Evolutionary conservation across 2,329 filamentous ascomycete genomes (phyloP), one percentile per base, ranked within the genome.

Genomic region (Aureobasidium mangrovei): DNA sequence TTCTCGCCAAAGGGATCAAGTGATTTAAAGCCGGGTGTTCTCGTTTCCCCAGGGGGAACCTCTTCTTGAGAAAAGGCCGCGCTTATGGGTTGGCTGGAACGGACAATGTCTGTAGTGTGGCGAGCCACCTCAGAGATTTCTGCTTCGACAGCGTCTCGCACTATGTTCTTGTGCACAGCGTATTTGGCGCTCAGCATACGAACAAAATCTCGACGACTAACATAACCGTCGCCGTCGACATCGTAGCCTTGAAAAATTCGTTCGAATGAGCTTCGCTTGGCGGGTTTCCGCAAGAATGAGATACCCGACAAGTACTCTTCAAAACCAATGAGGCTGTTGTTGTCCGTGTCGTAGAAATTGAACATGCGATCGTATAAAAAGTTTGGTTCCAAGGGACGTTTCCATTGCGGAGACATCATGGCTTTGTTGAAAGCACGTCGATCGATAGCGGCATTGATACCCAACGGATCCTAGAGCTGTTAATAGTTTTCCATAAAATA

Each of bases 341-440:
- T 79, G 67, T 97, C 91, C 32, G 84, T 87, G 69, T 98, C 93
- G 68, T 96, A 98, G 68, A 96, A 96, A 48, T 87, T 82, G 70
- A 97, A 98, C 80, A 96, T 93, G 61, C 93, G 86, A 67, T 98
- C 91, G 65, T 95, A 93, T 56, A 98, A 88, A 10, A 95, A 80
- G 66, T 94, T 96, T 1, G 91, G 88, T 0, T 85, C 79, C 8
- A 86, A 82, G 54, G 89, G 84, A n/a, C 86, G 86, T 3, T 89
- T 88, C 63, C 67, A 67, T 12, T 59, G 60, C 8, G 65, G 61
- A 7, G 60, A 62, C 6, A 94, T 84, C 57, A 97, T 83, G 61
- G 90, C 95, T 45, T 87, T 83, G 66, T 96, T 89, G 70, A 98
- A 98, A 0, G 89, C 95, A 69, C 86, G 86, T 57, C 90, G 83